Evolutionary conservation across 441 rosid species (phyloP), one percentile per base, ranked within the genome.

Genomic region (Gossypium lobatum): DNA sequence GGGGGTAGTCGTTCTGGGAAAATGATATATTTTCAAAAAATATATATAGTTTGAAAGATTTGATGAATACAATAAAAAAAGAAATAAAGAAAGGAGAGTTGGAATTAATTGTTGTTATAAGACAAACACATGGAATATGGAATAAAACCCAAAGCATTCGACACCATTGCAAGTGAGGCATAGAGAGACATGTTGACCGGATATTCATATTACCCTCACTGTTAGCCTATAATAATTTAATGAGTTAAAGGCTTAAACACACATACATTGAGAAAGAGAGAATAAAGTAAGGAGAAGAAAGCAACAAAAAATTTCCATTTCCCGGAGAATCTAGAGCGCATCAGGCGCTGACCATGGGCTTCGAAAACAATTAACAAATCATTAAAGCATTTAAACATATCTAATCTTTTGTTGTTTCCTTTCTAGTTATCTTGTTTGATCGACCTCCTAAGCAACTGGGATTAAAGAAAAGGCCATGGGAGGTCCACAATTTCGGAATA

Each of bases 321-420:
- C 87, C 93, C 96, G 81, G 88, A 82, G 95, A 90, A 88, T 88
- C 96, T 93, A 87, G 97, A 88, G 96, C 97, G 98, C 88, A 92
- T 90, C 89, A 89, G 94, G 87, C 97, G 94, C 98, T 93, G 97
- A 91, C 97, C 90, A 28, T 74, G 80, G 88, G 87, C 53, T 83
- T 86, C 81, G 72, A 20, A 84, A 85, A 78, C 59, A 78, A 81
- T 78, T 83, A 83, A 78, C 55, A 80, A 79, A 76, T 68, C 80
- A 75, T 81, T 70, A 81, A 76, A 25, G 18, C 45, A 68, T 26
- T 50, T 46, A 46, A 64, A 39, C 50, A 63, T 37, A 34, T 64
- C 6, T 8, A 16, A 2, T 8, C 11, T 45, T 34, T 17, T 17
- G 39, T 14, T 28, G 11, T 6, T 18, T 11, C 6, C 28, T 20